These are phyloP conservation scores for Apiospora aurea DNA, from an alignment of 2,329 filamentous ascomycete species.

Conservation along the genomic window DNA sequence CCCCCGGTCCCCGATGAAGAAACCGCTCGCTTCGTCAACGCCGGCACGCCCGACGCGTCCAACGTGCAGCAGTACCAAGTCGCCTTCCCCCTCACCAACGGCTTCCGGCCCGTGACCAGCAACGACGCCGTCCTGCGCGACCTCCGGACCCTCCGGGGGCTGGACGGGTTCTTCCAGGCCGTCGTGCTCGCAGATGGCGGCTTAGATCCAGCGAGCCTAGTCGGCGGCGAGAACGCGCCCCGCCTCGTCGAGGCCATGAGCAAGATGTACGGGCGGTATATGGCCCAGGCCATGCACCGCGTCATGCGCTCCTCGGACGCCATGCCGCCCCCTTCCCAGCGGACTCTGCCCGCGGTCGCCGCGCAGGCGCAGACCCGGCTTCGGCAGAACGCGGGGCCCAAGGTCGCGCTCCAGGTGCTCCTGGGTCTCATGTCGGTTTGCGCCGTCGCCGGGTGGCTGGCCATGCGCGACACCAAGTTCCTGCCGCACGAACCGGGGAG, in stretches of 20 bases:
- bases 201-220: background rate
- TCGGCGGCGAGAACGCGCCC: background rate
- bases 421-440: constrained; percentile 40
- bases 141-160: background rate
- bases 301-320: constrained; percentile 32
- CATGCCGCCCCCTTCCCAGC: constrained; percentile 22
- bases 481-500: constrained; percentile 41
- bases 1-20: background rate
- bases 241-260: constrained; percentile 29
- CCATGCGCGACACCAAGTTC: constrained; percentile 34
- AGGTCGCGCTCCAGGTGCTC: constrained; percentile 40
- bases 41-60: background rate
- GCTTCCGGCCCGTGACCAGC: background rate
- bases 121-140: background rate
- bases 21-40: background rate
- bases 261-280: constrained; percentile 36
- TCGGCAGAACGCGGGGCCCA: constrained; percentile 37
- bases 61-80: background rate
- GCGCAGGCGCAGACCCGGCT: constrained; percentile 30
- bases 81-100: background rate
- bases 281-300: constrained; percentile 39
- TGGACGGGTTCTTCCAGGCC: background rate
- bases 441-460: constrained; percentile 34
- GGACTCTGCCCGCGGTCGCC: constrained; percentile 29
- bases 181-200: background rate